A percentile compares a stretch with the other conserved stretches of the same genome.
Conservation (phyloP, 148 eudicot species). For the Rhododendron molle region DNA sequence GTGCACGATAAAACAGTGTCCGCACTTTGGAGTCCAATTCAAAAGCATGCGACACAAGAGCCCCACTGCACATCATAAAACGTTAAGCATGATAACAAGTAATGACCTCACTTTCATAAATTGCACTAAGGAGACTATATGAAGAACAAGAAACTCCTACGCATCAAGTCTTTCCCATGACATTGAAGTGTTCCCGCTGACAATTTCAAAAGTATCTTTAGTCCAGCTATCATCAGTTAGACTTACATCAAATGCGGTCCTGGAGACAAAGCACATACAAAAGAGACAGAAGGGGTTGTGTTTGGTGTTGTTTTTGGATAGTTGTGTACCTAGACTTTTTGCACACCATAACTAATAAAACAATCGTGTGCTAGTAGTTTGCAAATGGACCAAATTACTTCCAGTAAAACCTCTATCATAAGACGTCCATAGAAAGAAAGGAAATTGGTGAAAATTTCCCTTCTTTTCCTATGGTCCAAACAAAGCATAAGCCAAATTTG, state of each 20-base stretch:
- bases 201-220: conserved; percentile 42
- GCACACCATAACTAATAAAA: neutral
- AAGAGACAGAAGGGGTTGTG: too few relatives aligned
- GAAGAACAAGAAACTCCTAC: conserved; percentile 34
- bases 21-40: conserved; percentile 71
- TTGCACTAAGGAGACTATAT: neutral
- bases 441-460: too few relatives aligned
- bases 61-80: conserved; percentile 45
- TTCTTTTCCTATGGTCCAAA: too few relatives aligned
- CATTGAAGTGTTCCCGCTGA: conserved; percentile 63
- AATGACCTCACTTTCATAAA: neutral
- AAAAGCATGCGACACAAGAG: conserved; percentile 62
- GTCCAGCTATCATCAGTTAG: conserved; percentile 83
- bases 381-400: neutral
- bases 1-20: conserved; percentile 63
- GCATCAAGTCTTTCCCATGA: conserved; percentile 95
- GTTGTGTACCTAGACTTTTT: too few relatives aligned
- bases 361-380: neutral
- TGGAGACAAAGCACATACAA: conserved; percentile 17
- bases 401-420: neutral
- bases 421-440: neutral
- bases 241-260: conserved; percentile 88
- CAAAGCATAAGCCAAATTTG: neutral
- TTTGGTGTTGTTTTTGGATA: too few relatives aligned
- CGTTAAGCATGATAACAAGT: neutral